Base-by-base conservation (phyloP, 2,329 filamentous ascomycete genomes). In the Celoporthe dispersa region DNA sequence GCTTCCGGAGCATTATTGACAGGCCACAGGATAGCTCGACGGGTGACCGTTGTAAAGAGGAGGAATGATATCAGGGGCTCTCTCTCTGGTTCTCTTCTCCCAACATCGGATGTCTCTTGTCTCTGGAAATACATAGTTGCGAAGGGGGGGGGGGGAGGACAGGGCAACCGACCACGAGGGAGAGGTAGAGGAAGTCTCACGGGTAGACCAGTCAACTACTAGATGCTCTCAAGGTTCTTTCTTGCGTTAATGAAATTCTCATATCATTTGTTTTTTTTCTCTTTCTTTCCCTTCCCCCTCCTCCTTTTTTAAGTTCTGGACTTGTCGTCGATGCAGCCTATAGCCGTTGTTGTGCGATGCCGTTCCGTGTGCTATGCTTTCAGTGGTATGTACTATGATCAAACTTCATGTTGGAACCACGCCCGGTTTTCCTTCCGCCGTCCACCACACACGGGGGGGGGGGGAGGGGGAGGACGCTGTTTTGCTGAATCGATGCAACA, bases 281-380 rank as follows among this genome's bases (percentile, higher is more conserved):
- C 7, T 48, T 5, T 19, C 6, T 41, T 41, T 41, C 16, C 2
- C 16, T 41, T 41, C 6, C n/a, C n/a, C n/a, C n/a, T n/a, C n/a
- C n/a, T 14, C 9, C 9, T 39, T 39, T 19, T 48, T n/a, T 19
- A 9, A 39, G 6, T 48, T n/a, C 5, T 48, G 64, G 67, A 67
- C 59, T 70, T 33, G 44, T 37, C 60, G 55, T 59, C 44, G 53
- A 57, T 68, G 39, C 68, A 64, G 31, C 65, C 37, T 59, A 14
- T 35, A 39, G 22, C 44, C 22, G 57, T 33, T 35, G 51, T 53
- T 35, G 51, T 53, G 28, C 67, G 51, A 68, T 68, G 65, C 60
- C 28, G 51, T n/a, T 48, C 51, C 51, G 51, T 65, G 55, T 68
- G 67, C 67, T 68, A 68, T 70, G 68, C 68, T 60, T 60, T 60